Evolutionary conservation across 306 rosid species (phyloP).

Genomic region (Gastrolobium villosum): DNA sequence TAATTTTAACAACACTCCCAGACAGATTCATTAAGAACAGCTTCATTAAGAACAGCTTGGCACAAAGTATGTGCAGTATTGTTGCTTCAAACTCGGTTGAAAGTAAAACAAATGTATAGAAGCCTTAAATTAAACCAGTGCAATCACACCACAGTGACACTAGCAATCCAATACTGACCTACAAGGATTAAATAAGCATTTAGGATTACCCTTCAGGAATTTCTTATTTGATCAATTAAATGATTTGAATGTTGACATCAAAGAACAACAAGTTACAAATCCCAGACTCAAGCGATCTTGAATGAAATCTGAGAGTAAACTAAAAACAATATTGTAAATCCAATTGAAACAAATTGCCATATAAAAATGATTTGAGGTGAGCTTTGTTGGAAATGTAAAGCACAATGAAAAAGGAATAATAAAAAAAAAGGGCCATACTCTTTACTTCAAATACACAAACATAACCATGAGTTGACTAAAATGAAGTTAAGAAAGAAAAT

Average conservation of each 20-base stretch:
- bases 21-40: not conserved
- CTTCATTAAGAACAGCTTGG: not conserved
- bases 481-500: conserved; percentile 13
- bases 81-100: not conserved
- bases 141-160: not conserved
- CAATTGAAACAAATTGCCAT: not conserved
- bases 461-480: not conserved
- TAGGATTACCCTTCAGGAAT: not conserved
- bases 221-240: not conserved
- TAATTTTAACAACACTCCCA: not conserved
- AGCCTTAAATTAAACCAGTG: not conserved
- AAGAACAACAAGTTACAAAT: not conserved
- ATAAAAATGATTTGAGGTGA: not conserved
- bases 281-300: not conserved
- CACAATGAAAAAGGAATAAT: not conserved
- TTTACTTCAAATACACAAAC: not conserved
- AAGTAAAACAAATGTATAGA: not conserved
- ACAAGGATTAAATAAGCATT: not conserved
- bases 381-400: not conserved
- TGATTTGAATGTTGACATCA: not conserved
- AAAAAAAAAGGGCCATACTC: not conserved
- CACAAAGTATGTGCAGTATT: not conserved
- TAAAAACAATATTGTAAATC: not conserved
- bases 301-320: not conserved
- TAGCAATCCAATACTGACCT: not conserved